These are phyloP conservation scores for Gymnopilus junonius DNA, from an alignment of 768 basidiomycete species.

Conservation along the genomic window DNA sequence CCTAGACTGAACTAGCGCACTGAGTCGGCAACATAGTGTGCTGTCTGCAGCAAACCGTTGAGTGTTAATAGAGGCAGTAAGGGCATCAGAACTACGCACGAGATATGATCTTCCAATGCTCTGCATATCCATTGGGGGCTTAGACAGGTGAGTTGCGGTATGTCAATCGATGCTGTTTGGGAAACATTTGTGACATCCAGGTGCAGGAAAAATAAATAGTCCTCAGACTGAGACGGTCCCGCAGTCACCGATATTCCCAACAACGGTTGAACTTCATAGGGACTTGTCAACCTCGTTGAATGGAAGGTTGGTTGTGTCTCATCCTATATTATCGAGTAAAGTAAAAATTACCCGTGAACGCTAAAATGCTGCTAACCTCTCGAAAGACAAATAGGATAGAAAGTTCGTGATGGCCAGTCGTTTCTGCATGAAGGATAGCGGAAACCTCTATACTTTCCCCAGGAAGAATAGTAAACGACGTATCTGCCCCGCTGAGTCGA, in stretches of 20 bases:
- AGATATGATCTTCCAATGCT: conserved; percentile 35
- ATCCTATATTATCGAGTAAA: conserved; percentile 36
- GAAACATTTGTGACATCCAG: conserved; percentile 61
- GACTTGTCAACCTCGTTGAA: conserved; percentile 55
- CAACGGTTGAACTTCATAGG: conserved; percentile 63
- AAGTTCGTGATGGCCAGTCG: conserved; percentile 53
- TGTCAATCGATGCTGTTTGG: conserved; percentile 39
- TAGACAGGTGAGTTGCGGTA: conserved; percentile 65
- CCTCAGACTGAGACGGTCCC: conserved; percentile 52
- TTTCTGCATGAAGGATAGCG: conserved; percentile 56
- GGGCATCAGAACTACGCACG: conserved; percentile 45
- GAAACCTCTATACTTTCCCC: conserved; percentile 56
- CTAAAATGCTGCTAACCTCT: conserved; percentile 24
- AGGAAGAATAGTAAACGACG: conserved; percentile 39
- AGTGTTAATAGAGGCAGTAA: conserved; percentile 8
- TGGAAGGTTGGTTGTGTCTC: conserved; percentile 53
- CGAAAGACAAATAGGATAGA: conserved; percentile 53
- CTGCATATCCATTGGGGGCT: conserved; percentile 73
- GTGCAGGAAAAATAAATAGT: conserved; percentile 55
- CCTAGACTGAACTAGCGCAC: conserved; percentile 46
- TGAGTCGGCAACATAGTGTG: conserved; percentile 51
- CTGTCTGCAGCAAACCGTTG: conserved; percentile 35
- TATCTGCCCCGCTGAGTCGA: conserved; percentile 33
- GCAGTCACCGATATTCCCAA: conserved; percentile 56
- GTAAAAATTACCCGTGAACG: not conserved